Evolutionary conservation across 129 eudicot genomes (phyloP).

Genomic region (Kitagawia praeruptora): DNA sequence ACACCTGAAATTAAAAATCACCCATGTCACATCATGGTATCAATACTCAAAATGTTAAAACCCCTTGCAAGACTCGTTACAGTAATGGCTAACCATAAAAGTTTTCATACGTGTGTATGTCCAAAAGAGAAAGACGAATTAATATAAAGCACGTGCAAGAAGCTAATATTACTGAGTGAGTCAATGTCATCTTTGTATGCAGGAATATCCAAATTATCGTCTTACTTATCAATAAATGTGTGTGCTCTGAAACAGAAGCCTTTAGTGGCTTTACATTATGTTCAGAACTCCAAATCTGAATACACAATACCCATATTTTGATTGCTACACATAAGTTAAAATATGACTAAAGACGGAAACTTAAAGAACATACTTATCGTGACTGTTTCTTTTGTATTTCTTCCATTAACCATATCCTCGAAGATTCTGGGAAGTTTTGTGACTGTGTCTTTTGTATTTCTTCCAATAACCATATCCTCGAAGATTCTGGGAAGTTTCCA

Average conservation of each 20-base stretch:
- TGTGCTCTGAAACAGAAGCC: neutral
- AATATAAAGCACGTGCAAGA: neutral
- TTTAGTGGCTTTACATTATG: neutral
- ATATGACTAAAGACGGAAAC: neutral
- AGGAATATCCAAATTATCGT: neutral
- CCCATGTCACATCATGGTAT: neutral
- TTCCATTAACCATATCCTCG: neutral
- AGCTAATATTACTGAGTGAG: neutral
- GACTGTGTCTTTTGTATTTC: neutral
- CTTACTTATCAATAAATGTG: neutral
- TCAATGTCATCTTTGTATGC: neutral
- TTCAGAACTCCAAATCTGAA: neutral
- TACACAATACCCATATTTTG: neutral
- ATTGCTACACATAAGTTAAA: neutral
- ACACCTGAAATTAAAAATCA: conserved; percentile 45
- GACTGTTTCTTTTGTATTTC: neutral
- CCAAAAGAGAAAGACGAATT: neutral
- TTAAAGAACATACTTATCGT: too few species aligned
- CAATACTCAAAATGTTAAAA: neutral
- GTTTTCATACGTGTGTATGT: neutral
- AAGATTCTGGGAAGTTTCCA: neutral
- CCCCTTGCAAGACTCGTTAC: neutral
- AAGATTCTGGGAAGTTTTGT: neutral
- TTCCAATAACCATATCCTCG: neutral
- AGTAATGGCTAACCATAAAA: neutral